Percentiles rank a stretch among this genome's conserved stretches.
These are phyloP conservation scores for Eucalyptus curtisii DNA, from an alignment of 345 rosid species.

Conservation along the genomic window DNA sequence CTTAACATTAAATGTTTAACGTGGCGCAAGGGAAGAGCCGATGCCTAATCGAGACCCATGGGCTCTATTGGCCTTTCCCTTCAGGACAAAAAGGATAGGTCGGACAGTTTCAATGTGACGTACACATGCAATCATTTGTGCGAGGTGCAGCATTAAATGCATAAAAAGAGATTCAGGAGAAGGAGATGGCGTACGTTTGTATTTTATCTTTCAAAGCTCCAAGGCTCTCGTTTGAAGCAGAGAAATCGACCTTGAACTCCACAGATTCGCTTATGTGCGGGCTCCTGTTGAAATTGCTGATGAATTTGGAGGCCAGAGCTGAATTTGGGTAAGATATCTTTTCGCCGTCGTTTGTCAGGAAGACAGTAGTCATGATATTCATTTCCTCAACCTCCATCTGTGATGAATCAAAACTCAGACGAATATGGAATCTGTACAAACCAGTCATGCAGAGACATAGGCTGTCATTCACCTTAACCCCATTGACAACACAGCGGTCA, in stretches of 20 bases:
- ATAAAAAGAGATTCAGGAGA: background rate
- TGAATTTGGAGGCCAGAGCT: conserved; percentile 33
- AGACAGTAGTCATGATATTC: conserved; percentile 57
- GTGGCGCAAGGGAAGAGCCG: fast-evolving
- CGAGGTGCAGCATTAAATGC: fast-evolving
- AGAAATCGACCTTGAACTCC: conserved; percentile 46
- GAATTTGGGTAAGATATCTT: conserved; percentile 50
- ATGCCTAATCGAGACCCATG: fast-evolving
- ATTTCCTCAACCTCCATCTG: conserved; percentile 78
- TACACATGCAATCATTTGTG: background rate
- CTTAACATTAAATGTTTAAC: too few species aligned
- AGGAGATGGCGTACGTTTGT: conserved; percentile 15
- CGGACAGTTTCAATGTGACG: fast-evolving
- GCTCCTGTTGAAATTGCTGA: conserved; percentile 55
- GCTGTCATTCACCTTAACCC: conserved; percentile 37
- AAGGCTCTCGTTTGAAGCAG: conserved; percentile 39
- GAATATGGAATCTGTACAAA: background rate
- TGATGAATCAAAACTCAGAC: background rate
- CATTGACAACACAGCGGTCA: conserved; percentile 62
- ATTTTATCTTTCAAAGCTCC: conserved; percentile 26
- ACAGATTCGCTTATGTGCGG: conserved; percentile 49
- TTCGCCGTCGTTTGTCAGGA: conserved; percentile 56
- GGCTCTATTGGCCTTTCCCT: too few species aligned
- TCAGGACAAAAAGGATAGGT: fast-evolving
- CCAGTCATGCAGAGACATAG: background rate